Evolutionary conservation across 257 asterid genomes (phyloP), one percentile per base, ranked within the genome.

Genomic region (Penstemon davidsonii): DNA sequence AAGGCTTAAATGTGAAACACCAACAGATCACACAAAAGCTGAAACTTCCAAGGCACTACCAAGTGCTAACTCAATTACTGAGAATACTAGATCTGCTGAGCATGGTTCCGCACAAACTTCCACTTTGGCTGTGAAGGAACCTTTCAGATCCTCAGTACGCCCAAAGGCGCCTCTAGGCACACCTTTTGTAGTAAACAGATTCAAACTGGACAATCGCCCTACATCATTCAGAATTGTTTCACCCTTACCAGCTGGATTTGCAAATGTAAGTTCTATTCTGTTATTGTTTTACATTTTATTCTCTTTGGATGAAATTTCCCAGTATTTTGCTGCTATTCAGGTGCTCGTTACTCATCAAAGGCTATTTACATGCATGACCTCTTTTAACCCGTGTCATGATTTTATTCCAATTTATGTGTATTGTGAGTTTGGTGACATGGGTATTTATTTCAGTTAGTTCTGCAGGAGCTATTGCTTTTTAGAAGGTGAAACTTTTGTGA

Each of bases 181-280:
- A 69, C 90, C 92, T 13, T 80, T 82, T 61, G 74, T 69, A 71
- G 78, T 66, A 64, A 88, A 84, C 77, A 90, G 97, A 78, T 91
- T 81, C 84, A 91, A 85, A 82, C 86, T 91, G 77, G 99, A 94
- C 84, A 91, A 91, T 85, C 95, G 96, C 4, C 95, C 99, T 69
- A 86, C 93, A n/a, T 60, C 89, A 55, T 91, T 94, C 88, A 88
- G 78, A 73, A 80, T 94, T 67, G 70, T 77, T 71, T 79, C 95
- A 9, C 97, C 97, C 60, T 78, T 94, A 40, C 99, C 99, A 5
- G 66, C 83, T 66, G 93, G 87, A 71, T 88, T 94, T 67, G 33
- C 33, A 25, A 25, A 25, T 25, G 33, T 25, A 25, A 25, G 33
- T 25, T 25, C 33, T 25, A 25, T 25, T 2, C 33, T 25, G 2